Conservation (phyloP, 1,139 yeast species). For the Pneumocystis carinii region DNA sequence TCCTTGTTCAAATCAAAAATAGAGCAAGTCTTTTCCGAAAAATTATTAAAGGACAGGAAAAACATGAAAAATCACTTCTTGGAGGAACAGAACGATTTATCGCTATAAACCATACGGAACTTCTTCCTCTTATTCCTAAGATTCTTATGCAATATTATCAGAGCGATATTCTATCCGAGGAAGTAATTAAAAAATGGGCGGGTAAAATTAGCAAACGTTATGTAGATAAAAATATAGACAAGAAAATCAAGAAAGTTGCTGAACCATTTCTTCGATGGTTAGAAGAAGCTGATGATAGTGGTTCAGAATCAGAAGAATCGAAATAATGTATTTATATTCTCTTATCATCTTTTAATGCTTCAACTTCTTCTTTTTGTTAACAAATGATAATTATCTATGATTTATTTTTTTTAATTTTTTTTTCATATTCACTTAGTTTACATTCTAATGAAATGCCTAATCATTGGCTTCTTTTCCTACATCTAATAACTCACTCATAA, state of each 20-base stretch:
- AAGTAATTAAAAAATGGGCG: conserved; percentile 70
- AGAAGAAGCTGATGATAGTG: conserved; percentile 81
- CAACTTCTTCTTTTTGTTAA: not conserved
- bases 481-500: not conserved
- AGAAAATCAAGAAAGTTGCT: conserved; percentile 91
- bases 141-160: conserved; percentile 70
- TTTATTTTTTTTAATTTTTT: not conserved
- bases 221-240: conserved; percentile 80
- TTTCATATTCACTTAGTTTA: not conserved
- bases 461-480: not conserved
- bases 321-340: conserved; percentile 9
- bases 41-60: conserved; percentile 25
- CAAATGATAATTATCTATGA: not conserved
- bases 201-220: conserved; percentile 84
- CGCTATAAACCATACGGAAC: conserved; percentile 67
- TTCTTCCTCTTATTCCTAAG: conserved; percentile 63
- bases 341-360: not conserved
- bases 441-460: not conserved
- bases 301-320: conserved; percentile 36
- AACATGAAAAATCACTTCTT: conserved; percentile 70
- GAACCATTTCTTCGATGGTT: conserved; percentile 92
- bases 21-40: conserved; percentile 49
- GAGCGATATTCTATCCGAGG: conserved; percentile 71
- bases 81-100: conserved; percentile 93
- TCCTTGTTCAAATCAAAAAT: conserved; percentile 53